phyloP scores from a whole-genome alignment of 179 eudicot species.

The Actinidia arguta region DNA sequence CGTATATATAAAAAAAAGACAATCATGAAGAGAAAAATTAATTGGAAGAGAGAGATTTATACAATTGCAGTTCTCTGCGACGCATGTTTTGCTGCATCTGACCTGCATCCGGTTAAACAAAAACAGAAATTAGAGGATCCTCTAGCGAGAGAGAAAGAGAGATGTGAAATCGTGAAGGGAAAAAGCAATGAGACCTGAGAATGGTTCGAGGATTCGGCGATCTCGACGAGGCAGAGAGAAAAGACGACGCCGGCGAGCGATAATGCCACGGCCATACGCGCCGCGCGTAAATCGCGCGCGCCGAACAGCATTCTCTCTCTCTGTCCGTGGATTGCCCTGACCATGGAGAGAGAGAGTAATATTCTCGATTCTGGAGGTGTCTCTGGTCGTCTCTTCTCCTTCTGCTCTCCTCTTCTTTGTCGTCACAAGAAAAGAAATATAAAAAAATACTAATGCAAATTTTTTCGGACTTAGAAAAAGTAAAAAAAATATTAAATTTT shows the following conservation, averaged over 20 bases:
- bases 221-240: constrained; percentile 18
- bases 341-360: too few species aligned
- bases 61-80: constrained; percentile 60
- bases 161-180: background rate
- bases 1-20: background rate
- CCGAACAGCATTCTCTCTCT: constrained; percentile 15
- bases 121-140: background rate
- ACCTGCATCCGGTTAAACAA: constrained; percentile 35
- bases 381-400: too few species aligned
- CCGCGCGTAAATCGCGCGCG: constrained; percentile 16
- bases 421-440: too few species aligned
- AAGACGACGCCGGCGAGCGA: constrained; percentile 23
- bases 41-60: constrained; percentile 21
- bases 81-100: constrained; percentile 61
- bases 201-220: constrained; percentile 34
- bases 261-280: constrained; percentile 20
- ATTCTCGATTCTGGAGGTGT: too few species aligned
- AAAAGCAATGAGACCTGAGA: constrained; percentile 33
- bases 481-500: too few species aligned
- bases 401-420: too few species aligned
- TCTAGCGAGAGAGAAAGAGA: background rate
- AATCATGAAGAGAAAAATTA: background rate
- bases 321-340: too few species aligned
- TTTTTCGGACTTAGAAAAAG: too few species aligned
- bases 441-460: too few species aligned